These are phyloP conservation scores for Medicago arabica DNA, from an alignment of 306 rosid genomes.

Conservation along the genomic window DNA sequence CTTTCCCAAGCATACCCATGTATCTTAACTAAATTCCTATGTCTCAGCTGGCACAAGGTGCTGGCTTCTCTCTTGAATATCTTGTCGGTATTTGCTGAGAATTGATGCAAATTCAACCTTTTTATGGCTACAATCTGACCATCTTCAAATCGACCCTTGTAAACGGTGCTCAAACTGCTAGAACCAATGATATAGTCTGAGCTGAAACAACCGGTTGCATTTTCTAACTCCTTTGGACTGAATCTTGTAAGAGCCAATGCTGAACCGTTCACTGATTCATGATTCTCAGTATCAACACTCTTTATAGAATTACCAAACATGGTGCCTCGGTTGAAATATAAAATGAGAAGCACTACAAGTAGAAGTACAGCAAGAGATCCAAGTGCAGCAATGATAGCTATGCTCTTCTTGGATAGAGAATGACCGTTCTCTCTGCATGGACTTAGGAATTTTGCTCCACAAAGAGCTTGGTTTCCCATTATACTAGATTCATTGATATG, in stretches of 20 bases:
- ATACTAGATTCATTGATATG: conserved; percentile 58
- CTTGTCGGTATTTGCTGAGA: conserved; percentile 67
- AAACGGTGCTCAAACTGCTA: conserved; percentile 85
- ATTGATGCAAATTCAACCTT: conserved; percentile 71
- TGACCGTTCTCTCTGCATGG: conserved; percentile 54
- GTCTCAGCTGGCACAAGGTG: conserved; percentile 75
- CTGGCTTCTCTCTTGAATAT: conserved; percentile 72
- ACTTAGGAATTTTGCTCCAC: conserved; percentile 61
- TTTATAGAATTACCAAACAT: conserved; percentile 21
- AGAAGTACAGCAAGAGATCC: conserved; percentile 57
- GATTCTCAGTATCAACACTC: conserved; percentile 46
- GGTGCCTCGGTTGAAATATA: conserved; percentile 36
- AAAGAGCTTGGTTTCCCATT: conserved; percentile 72
- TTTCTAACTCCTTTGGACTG: conserved; percentile 61
- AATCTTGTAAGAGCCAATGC: conserved; percentile 69
- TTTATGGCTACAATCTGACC: conserved; percentile 68
- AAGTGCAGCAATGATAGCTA: conserved; percentile 48
- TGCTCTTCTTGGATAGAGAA: conserved; percentile 58
- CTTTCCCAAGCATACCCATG: conserved; percentile 94
- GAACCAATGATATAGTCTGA: conserved; percentile 63
- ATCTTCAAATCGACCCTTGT: conserved; percentile 66
- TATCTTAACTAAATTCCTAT: conserved; percentile 85
- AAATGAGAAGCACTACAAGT: conserved; percentile 46
- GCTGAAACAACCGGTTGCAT: conserved; percentile 67
- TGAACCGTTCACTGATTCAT: conserved; percentile 42